Evolutionary conservation across 768 basidiomycete species (phyloP), one percentile per base, ranked within the genome.

Genomic region (Termitomyces sp.): DNA sequence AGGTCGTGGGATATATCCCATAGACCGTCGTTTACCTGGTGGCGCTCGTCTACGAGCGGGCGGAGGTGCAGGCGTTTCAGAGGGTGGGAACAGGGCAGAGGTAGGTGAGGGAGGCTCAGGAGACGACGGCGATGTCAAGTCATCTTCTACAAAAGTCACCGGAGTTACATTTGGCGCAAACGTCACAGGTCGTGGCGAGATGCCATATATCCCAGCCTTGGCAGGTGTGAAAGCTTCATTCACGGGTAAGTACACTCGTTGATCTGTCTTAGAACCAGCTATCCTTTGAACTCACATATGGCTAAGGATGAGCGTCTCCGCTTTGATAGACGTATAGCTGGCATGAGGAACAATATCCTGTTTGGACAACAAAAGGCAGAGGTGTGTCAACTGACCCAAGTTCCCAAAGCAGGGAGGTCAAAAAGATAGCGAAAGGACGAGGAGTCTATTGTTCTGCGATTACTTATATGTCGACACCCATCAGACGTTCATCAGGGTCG

Each of bases 1-100:
- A 1, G 90, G 90, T 22, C 90, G 82, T 3, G 90, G 90, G 51
- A 93, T 88, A 68, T 93, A 89, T 15, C 75, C 84, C 59, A 72
- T 79, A 62, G 74, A 76, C 54, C 80, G 78, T 49, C 85, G 80
- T 75, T 86, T 88, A 59, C 82, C 84, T 0, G 83, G 85, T 1
- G 85, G 85, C 2, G 68, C 73, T 0, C 84, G 80, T 62, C 80
- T 74, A 49, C 81, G 76, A 0, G 78, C 65, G 3, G 76, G 70
- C 0, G 76, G 65, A 12, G 75, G 73, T 0, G 75, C 67, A 0
- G 79, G 76, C 0, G 70, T 66, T 18, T 75, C 72, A 0, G 82
- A 81, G 0, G 83, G 85, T 0, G 85, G 86, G 68, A 86, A 86
- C 31, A 87, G 72, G 44, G 78, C 68, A 30, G 74, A 65, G 4